A percentile compares a stretch with the other conserved stretches of the same genome.
phyloP scores from a whole-genome alignment of 2,329 filamentous ascomycete species.

The Rhinocladiella similis region DNA sequence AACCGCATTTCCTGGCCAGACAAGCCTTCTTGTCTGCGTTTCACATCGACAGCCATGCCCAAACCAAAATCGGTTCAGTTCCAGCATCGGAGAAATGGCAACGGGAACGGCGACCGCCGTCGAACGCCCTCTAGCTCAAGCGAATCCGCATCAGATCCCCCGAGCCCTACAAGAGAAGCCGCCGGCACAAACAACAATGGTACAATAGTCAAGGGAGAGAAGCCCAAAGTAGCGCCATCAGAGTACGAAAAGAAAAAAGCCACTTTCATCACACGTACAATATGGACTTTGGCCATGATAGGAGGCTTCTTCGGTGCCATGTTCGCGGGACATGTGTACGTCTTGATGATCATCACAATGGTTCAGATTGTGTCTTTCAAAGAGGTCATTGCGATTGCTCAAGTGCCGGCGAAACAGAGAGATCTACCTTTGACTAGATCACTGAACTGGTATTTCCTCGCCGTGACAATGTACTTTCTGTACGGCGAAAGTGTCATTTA shows the following conservation, averaged over 20 bases:
- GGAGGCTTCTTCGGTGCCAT: constrained; percentile 85
- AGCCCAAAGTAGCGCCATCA: constrained; percentile 45
- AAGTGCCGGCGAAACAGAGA: constrained; percentile 86
- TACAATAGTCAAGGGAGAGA: constrained; percentile 31
- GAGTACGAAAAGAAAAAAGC: constrained; percentile 99
- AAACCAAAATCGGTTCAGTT: constrained; percentile 62
- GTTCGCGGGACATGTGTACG: constrained; percentile 96
- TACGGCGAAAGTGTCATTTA: constrained; percentile 99
- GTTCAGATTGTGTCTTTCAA: constrained; percentile 98
- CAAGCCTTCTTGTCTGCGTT: constrained; percentile 27
- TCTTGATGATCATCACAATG: constrained; percentile 87
- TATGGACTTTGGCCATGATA: constrained; percentile 99
- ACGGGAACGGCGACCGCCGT: constrained; percentile 46
- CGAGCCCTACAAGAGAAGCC: constrained; percentile 48
- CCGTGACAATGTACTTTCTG: constrained; percentile 98
- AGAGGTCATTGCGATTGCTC: constrained; percentile 97
- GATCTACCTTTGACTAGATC: constrained; percentile 93
- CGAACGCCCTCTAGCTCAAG: constrained; percentile 58
- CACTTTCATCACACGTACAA: constrained; percentile 92
- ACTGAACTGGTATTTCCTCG: constrained; percentile 98
- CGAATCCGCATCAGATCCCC: constrained; percentile 50
- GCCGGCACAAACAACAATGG: constrained; percentile 32
- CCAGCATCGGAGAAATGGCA: constrained; percentile 44
- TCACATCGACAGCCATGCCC: constrained; percentile 46
- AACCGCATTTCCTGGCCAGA: neutral